Percentiles rank a stretch among this genome's conserved stretches.
phyloP scores from a whole-genome alignment of 108 stramenopile species.

The Parietichytrium sp. region DNA sequence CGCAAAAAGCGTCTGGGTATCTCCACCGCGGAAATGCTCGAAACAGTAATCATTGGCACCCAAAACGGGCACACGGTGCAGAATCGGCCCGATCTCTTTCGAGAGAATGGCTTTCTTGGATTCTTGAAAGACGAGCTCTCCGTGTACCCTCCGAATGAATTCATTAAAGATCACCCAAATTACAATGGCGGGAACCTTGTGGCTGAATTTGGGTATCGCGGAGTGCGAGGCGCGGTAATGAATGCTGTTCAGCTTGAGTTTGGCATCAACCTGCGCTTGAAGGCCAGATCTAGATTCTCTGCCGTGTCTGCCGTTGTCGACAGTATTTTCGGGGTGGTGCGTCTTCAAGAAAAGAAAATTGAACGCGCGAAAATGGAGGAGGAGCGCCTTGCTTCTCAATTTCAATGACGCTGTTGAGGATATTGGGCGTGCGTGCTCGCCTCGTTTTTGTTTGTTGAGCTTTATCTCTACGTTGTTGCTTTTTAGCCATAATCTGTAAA shows the following conservation, averaged over 20 bases:
- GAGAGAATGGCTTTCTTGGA: background rate
- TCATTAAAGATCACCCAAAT: background rate
- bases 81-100: background rate
- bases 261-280: background rate
- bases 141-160: background rate
- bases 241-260: conserved; percentile 26
- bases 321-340: no score
- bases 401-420: no score
- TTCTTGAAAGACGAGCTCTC: background rate
- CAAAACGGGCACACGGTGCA: background rate
- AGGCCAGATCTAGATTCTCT: background rate
- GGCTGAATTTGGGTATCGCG: background rate
- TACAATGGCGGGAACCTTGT: conserved; percentile 26
- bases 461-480: no score
- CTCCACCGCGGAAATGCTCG: background rate
- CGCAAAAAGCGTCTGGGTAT: background rate
- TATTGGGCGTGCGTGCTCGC: no score
- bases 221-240: background rate
- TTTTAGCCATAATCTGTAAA: no score
- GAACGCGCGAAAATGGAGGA: no score
- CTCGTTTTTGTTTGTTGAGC: no score
- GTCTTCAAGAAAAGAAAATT: no score
- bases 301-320: conserved; percentile 1
- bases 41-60: conserved; percentile 16
- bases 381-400: no score